phyloP scores from a whole-genome alignment of 2,329 filamentous ascomycete species.

The Phialocephala sp. region DNA sequence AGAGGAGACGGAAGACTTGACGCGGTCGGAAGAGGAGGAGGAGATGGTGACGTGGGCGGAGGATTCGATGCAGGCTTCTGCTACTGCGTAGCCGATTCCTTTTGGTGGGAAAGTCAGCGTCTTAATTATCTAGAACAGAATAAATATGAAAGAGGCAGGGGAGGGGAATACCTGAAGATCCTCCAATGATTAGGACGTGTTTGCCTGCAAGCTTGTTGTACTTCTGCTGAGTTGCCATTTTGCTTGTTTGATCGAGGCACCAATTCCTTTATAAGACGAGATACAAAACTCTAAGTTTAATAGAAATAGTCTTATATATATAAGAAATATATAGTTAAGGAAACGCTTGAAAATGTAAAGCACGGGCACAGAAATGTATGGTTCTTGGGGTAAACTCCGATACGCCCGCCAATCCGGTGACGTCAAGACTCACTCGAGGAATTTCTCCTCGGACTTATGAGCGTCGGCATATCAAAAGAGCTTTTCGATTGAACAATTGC shows the following conservation, averaged over 20 bases:
- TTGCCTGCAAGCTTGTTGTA: constrained; percentile 39
- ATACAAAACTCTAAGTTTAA: neutral
- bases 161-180: constrained; percentile 32
- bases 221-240: constrained; percentile 29
- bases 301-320: neutral
- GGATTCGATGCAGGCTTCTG: constrained; percentile 37
- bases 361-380: neutral
- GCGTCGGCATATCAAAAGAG: neutral
- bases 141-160: neutral
- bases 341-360: neutral
- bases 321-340: neutral
- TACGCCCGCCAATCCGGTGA: neutral
- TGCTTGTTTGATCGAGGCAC: neutral
- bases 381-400: neutral
- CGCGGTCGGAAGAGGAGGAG: constrained; percentile 24
- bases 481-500: neutral
- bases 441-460: neutral
- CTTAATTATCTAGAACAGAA: neutral
- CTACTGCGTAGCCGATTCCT: constrained; percentile 38
- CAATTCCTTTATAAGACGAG: neutral
- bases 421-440: neutral
- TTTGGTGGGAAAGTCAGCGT: neutral
- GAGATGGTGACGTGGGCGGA: constrained; percentile 36
- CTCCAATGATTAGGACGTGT: constrained; percentile 39
- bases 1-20: constrained; percentile 21